Evolutionary conservation across 2,329 filamentous ascomycete genomes (phyloP), one percentile per base, ranked within the genome.

Genomic region (Epichloe amarillans): DNA sequence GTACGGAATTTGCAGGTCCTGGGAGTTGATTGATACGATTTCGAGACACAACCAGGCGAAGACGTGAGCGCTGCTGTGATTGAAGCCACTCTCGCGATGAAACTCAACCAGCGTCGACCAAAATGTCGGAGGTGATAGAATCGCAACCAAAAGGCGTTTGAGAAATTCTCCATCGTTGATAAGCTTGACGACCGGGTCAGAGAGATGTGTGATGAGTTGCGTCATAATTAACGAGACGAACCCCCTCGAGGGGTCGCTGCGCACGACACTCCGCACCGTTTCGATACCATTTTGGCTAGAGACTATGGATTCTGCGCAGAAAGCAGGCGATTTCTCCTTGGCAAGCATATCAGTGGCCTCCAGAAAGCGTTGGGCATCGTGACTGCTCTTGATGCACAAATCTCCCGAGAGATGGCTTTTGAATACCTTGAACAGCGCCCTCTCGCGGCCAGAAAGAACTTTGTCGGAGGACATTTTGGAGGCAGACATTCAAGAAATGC

Each of bases 41-140:
- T 53, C 54, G 4, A 55, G 38, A 40, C 54, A 58, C 7, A 57
- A 50, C 52, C 52, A 53, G 26, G 56, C 53, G 52, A 57, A 58
- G 3, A 26, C 2, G 7, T 26, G 26, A 26, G 26, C 26, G 26
- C 26, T 26, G 26, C 26, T 26, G 7, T 26, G 26, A 8, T 26
- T 8, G 26, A 26, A 26, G 26, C 7, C 26, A 26, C 7, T 26
- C 26, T 26, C 26, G 26, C 26, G 26, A 26, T 26, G 26, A 26
- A 26, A 26, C 26, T 26, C 26, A 26, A 26, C 26, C 7, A 26
- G 26, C 2, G 26, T 26, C 26, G 26, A 26, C 26, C 26, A 26
- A 8, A 26, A 26, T 26, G 26, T 26, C 7, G 26, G 26, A 26
- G 26, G 26, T 8, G 26, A 26, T 26, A 26, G 26, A 26, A 26